phyloP scores from a whole-genome alignment of 768 basidiomycete genomes.

The Coprinopsis marcescibilis region DNA sequence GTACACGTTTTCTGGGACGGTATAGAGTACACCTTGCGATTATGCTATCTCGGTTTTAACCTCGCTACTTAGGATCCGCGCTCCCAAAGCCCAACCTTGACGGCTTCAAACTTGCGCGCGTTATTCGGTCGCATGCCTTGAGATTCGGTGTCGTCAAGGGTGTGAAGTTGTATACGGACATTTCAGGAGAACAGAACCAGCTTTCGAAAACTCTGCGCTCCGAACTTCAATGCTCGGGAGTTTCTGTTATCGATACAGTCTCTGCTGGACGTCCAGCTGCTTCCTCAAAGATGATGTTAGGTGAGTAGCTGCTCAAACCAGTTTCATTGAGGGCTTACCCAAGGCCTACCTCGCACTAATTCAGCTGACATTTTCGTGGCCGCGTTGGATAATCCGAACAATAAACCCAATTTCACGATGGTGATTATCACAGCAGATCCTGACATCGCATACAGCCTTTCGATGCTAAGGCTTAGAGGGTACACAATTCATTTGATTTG shows the following conservation, averaged over 20 bases:
- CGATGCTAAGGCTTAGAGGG: background rate
- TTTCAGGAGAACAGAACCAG: background rate
- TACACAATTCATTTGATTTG: background rate
- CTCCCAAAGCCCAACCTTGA: too few relatives aligned
- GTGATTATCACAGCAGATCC: background rate
- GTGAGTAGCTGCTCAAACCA: background rate
- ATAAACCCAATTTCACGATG: background rate
- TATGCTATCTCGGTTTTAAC: too few relatives aligned
- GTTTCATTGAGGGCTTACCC: too few relatives aligned
- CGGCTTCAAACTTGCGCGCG: too few relatives aligned
- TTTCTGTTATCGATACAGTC: background rate
- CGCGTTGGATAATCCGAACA: background rate
- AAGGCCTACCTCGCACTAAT: too few relatives aligned
- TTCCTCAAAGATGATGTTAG: background rate
- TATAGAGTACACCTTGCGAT: too few relatives aligned
- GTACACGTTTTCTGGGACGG: too few relatives aligned
- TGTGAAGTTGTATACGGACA: background rate
- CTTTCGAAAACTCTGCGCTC: background rate
- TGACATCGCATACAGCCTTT: background rate
- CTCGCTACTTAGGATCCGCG: too few relatives aligned
- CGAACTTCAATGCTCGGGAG: slow-evolving; percentile 2
- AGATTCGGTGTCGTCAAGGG: background rate
- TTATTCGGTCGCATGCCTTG: too few relatives aligned
- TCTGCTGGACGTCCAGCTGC: background rate
- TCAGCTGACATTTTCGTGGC: background rate